Evolutionary conservation across 495 filamentous ascomycete genomes (phyloP), one percentile per base, ranked within the genome.

Genomic region (Xeromyces bisporus): DNA sequence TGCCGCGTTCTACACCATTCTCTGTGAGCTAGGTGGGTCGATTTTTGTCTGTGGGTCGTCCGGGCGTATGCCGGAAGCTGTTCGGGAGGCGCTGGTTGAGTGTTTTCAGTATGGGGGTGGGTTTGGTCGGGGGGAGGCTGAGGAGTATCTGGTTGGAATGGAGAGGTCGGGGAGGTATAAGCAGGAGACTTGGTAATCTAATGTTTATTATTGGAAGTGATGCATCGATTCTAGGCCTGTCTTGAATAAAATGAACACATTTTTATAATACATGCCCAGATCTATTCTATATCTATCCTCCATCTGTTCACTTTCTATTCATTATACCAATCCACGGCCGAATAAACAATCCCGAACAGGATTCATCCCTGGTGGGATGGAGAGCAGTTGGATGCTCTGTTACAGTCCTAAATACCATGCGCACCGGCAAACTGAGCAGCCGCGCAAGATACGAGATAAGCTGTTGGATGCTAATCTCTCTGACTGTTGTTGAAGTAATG

Each of bases 51-150:
- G 89, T 50, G 89, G 89, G 4, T 84, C 72, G 15, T 74, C 73
- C 0, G 80, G 77, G 2, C 66, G 72, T 37, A 97, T 97, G 91
- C 85, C 91, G 8, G 64, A 75, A 39, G 76, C 80, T n/a, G 82
- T 94, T 5, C 64, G 80, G n/a, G 65, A 71, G 41, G 82, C 86
- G 2, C 56, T 97, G 15, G 60, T 80, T 5, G 77, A 91, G 38
- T 73, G 69, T 3, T 73, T 87, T 34, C 55, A 64, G 36, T 35
- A 47, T 29, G 40, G 42, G 10, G 45, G 42, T 15, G 34, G 34
- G 7, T 54, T 51, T 35, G 53, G 31, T 18, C 48, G 64, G 28
- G 53, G 59, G 26, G 56, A 58, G 3, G 75, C 75, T 0, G 75
- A 77, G 42, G 53, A 44, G 23, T 69, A 66, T 41, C 41, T 85